Conservation (phyloP, 495 filamentous ascomycete species). For the Aspergillus baeticus region DNA sequence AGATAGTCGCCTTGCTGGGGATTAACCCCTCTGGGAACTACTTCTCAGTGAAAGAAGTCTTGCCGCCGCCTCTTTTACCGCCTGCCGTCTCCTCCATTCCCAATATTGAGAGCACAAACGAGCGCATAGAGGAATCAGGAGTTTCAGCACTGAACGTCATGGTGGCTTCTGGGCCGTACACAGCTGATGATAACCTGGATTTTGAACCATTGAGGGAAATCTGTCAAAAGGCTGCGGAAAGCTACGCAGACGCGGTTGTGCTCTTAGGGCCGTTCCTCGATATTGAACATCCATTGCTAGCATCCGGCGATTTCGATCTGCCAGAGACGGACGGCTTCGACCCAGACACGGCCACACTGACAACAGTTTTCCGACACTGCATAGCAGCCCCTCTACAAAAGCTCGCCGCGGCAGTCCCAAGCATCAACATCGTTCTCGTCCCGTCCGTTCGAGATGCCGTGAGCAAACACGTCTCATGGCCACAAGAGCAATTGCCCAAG, state of each 20-base stretch:
- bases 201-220: conserved; percentile 84
- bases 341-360: conserved; percentile 73
- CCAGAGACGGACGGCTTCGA: conserved; percentile 68
- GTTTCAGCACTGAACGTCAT: conserved; percentile 70
- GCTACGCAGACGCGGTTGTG: conserved; percentile 75
- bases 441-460: conserved; percentile 85
- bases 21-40: conserved; percentile 83
- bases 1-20: conserved; percentile 84
- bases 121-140: conserved; percentile 61
- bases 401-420: conserved; percentile 66
- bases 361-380: conserved; percentile 77
- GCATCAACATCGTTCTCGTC: conserved; percentile 76
- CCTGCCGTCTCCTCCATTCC: conserved; percentile 61
- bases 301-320: conserved; percentile 85
- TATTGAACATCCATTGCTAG: conserved; percentile 84
- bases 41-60: conserved; percentile 75
- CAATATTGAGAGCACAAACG: conserved; percentile 61
- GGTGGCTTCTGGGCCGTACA: conserved; percentile 84
- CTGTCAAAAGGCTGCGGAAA: conserved; percentile 71
- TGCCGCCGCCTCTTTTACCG: conserved; percentile 70
- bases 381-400: conserved; percentile 66
- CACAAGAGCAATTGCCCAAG: conserved; percentile 75
- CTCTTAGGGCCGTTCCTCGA: conserved; percentile 88
- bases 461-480: conserved; percentile 82
- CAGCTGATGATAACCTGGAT: conserved; percentile 82